Base-by-base conservation (phyloP, 495 filamentous ascomycete species). In the Neurospora sp. region DNA sequence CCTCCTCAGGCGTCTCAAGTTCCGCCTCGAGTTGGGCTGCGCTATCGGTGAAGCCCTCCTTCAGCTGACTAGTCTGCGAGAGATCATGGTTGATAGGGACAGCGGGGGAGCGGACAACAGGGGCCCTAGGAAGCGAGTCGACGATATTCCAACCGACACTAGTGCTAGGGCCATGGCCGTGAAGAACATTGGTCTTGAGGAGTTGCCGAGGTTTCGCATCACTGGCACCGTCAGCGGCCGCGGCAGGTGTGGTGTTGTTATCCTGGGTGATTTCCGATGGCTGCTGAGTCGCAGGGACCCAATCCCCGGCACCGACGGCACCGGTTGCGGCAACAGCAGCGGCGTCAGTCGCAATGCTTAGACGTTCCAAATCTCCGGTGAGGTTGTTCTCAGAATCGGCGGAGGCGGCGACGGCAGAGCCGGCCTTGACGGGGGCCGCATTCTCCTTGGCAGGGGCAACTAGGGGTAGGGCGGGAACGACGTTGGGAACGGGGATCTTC, bases 11-110 rank as follows among this genome's bases (percentile, higher is more conserved):
- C 9, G 76, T 80, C 46, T 78, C 76, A 23, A 42, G 70, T 70
- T 74, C 75, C 5, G 60, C 27, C 44, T 70, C 70, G 2, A 74
- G 62, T 54, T 75, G 71, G 31, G 74, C 69, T 31, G 27, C 39
- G 31, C 20, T 27, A 18, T 49, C n/a, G 9, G 70, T 73, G n/a
- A 75, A 38, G 12, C 44, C 71, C 69, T 77, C 78, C 73, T 76
- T 76, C 75, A 75, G 75, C 72, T 73, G 74, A 62, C 77, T 77
- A 79, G 75, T 75, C 78, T 79, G 78, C 20, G 78, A 78, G 41
- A 78, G 74, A 18, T 71, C 38, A n/a, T 75, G 74, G 35, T 20
- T 49, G 49, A 76, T 71, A 20, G 76, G 75, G 10, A 75, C 76
- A 10, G 78, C 69, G 10, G 74, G 75, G 18, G 75, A 38, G 37